Base-by-base conservation (phyloP, 192 early-diverging fungal genomes). In the Glomus cerebriforme region DNA sequence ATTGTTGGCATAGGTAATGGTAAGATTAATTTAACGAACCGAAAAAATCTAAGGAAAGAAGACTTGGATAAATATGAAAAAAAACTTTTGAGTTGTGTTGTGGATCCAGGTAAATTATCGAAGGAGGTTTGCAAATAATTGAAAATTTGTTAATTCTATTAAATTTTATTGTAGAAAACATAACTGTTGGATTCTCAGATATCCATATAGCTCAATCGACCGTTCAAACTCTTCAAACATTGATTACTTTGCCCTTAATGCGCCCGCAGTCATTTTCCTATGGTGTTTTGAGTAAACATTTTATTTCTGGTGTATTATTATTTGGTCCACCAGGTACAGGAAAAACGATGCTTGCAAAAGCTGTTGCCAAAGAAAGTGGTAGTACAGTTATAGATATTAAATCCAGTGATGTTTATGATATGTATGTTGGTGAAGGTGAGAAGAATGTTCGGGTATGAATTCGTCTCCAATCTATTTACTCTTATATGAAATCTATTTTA, bases 371-470 rank as follows among this genome's bases (percentile, higher is more conserved):
- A 75, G 91, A 93, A 64, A 92, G 92, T 75, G 93, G 93, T 31
- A 91, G 91, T 47, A 86, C 90, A 15, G 93, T 95, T 83, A 82
- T 95, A 13, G 92, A 94, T 54, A 92, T 95, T 68, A 87, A 91
- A 54, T 89, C 91, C 15, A 92, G 91, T 59, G 93, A 95, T 72
- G 86, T 95, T 59, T 92, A 92, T 75, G 92, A 94, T 81, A 96
- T 94, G 88, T 96, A 96, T 82, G 93, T 97, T 27, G 97, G 97
- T 24, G 96, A 99, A 82, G 95, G 96, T 24, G 97, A 99, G 81
- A 99, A 99, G 87, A 96, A 96, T 75, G 97, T 97, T 10, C 86
- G 81, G 80, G 82, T 83, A 79, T 75, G 60, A 17, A 49, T 63
- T 24, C 65, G 19, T 7, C 37, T 70, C 2, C n/a, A 77, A 70